Base-by-base conservation (phyloP, 2,329 filamentous ascomycete species). In the Stachybotrys chlorohalonatus region DNA sequence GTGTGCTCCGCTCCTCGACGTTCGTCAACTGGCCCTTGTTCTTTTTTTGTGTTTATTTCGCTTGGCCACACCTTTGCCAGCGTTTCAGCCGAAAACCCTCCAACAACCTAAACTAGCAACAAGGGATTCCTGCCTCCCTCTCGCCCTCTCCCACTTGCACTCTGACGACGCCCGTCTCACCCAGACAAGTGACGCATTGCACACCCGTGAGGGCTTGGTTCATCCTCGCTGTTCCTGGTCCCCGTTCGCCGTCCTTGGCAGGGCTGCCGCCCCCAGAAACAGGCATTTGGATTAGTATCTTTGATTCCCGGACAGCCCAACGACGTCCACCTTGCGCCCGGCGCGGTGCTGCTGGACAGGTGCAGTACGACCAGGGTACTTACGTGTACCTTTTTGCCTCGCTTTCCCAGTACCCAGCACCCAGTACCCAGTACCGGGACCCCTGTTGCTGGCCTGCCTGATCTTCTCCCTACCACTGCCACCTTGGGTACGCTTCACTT, bases 71-170 rank as follows among this genome's bases (percentile, higher is more conserved):
- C 30, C 31, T n/a, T 31, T 51, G 13, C 31, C 49, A 51, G 49
- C 49, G 49, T 51, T 51, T 51, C 49, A 51, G 49, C 49, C 31
- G 13, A 42, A 51, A 51, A 47, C 46, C 49, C 49, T 24, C 31
- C 31, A 51, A 31, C 11, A 51, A 42, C 16, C 9, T 16, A n/a
- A 24, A 36, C 49, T 31, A 36, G 31, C 48, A 39, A 39, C 11
- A 15, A 42, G 31, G 36, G 13, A 42, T 42, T 42, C 36, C 36
- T 5, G 36, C 13, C 36, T 42, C 31, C 15, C 8, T 11, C 30
- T n/a, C 49, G 24, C 49, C 11, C 49, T 42, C 31, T 11, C 31
- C 9, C 16, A 13, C 11, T 42, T 5, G 36, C 9, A 42, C 36
- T 13, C 13, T 42, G 36, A 9, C 36, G 36, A 42, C 36, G 9